Evolutionary conservation across 2,329 filamentous ascomycete genomes (phyloP), one percentile per base, ranked within the genome.

Genomic region (Botrytis byssoidea): DNA sequence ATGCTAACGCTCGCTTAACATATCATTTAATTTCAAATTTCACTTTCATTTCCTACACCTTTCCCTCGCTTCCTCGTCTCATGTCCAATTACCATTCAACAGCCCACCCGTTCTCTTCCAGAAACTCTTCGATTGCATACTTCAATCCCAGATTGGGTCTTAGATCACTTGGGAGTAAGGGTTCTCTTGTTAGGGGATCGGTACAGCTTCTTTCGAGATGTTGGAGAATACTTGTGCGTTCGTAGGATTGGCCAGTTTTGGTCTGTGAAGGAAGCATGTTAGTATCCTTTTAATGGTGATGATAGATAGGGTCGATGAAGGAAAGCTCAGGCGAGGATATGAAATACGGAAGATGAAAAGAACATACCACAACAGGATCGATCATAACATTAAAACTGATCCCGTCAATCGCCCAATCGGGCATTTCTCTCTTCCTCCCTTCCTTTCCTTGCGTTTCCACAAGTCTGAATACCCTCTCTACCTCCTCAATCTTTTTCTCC

Each of bases 161-260:
- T 71, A 98, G 82, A 63, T 98, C 94, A 1, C 86, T 84, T 0
- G 89, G 85, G 0, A 83, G 83, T 67, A 98, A 86, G 0, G 92
- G 89, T 75, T 94, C 91, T 60, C 95, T 87, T 0, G 95, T 98
- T 51, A 98, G 82, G 0, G 96, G 96, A 81, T 99, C 96, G 22
- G 89, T 92, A 0, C 87, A 86, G 48, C 89, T 89, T 35, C 92
- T 87, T 79, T 92, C 91, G 40, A 99, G 86, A 81, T 98, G 94
- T 82, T 97, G 94, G 80, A 94, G 86, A 75, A 99, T 92, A 25
- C 93, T 93, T 0, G 93, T 87, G 60, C 95, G 89, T 82, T 98
- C 96, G 81, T 97, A 99, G 1, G 92, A 96, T 76, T 95, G 93
- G 20, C 96, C 96, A 1, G 92, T 95, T 79, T 92, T 94, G 1